Evolutionary conservation across 225 moss, liverwort and hornwort species (phyloP).

Genomic region (Marchantia paleacea): DNA sequence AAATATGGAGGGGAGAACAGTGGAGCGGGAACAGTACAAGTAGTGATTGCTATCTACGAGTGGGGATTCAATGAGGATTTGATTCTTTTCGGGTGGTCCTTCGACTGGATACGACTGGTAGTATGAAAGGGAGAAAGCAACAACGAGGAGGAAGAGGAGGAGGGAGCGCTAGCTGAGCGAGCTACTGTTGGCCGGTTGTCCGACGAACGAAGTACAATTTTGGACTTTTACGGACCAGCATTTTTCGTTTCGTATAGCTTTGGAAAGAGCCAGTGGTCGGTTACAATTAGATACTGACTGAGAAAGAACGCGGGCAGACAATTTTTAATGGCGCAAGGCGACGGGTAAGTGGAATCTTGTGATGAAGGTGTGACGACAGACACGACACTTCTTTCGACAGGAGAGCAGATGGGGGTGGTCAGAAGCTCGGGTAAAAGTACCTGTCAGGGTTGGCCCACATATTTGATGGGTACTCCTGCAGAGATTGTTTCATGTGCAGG

Average conservation of each 20-base stretch:
- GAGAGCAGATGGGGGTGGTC: slow-evolving; percentile 10
- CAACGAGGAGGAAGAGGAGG: no score
- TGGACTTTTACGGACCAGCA: neutral
- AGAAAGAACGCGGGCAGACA: neutral
- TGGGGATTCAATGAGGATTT: neutral
- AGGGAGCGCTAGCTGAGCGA: neutral
- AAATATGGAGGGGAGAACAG: neutral
- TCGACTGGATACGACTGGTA: neutral
- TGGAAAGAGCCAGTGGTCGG: neutral
- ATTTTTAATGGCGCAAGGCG: neutral
- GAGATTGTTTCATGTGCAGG: slow-evolving; percentile 35
- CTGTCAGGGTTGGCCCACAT: slow-evolving; percentile 52
- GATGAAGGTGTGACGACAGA: slow-evolving; percentile 25
- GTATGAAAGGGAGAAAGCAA: neutral
- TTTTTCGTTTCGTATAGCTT: neutral
- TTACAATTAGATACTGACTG: neutral
- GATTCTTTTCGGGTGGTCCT: neutral
- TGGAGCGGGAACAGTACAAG: neutral
- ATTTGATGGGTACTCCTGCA: slow-evolving; percentile 37
- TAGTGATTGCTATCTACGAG: no score
- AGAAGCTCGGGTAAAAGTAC: slow-evolving; percentile 17
- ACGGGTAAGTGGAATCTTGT: slow-evolving; percentile 27
- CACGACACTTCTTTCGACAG: slow-evolving; percentile 10
- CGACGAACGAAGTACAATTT: neutral
- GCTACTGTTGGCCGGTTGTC: no score